Evolutionary conservation across 805 yeast genomes (phyloP), one percentile per base, ranked within the genome.

Genomic region (Komagataella phaffii): DNA sequence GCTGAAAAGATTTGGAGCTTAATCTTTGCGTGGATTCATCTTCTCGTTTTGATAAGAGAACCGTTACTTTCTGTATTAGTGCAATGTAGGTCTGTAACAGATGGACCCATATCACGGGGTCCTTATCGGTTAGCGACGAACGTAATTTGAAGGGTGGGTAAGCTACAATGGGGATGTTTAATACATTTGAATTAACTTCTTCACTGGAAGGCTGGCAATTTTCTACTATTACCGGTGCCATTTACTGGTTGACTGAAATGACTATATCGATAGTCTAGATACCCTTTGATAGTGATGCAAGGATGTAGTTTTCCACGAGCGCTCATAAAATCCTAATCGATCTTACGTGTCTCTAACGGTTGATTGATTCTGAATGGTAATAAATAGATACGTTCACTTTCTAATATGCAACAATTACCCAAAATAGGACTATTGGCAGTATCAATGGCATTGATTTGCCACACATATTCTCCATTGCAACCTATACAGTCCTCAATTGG

Each of bases 71-170:
- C 52, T 75, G 69, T 57, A 80, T 74, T 18, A 79, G 67, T 17
- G 60, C 63, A 51, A 84, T 77, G 63, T 83, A 85, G 3, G 77
- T 77, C 56, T 83, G 87, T 17, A 85, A 64, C 18, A 83, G 65
- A 61, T 84, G 88, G 3, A 77, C 83, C 89, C 91, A 85, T 7
- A 85, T 85, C 19, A 85, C 89, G 0, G 95, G 95, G 61, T 85
- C 95, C 54, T 79, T 85, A 60, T 85, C 93, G 6, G 83, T 81
- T 61, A 85, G 68, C n/a, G 88, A 80, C 0, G 90, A 85, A 43
- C 93, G 70, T 24, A 85, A 72, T 54, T 77, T 76, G 65, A 85
- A 84, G 1, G 90, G 89, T 7, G 93, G 93, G 54, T 79, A 85
- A 23, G 77, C 75, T 17, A 85, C 84, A 7, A 84, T 75, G 2